Evolutionary conservation across 805 yeast genomes (phyloP), one percentile per base, ranked within the genome.

Genomic region (Candida glaebosa): DNA sequence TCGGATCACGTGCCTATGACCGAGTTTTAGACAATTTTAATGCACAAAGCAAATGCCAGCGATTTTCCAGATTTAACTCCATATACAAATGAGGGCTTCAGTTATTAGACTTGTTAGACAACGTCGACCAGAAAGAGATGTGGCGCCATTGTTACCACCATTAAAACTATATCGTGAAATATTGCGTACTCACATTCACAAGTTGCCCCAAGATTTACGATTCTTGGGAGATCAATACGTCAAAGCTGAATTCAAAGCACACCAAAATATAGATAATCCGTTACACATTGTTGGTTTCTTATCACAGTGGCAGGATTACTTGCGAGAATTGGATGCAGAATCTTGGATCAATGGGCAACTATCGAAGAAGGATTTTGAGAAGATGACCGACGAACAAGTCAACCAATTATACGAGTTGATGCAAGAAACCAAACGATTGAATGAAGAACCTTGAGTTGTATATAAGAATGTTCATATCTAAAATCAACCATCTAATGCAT

Each of bases 291-390:
- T 93, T 8, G 99, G 97, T 8, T 93, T 93, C 53, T 71, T 93
- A 46, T 80, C 95, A 1, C 83, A 87, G 45, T 93, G 99, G 99
- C 99, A 93, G 61, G 91, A 84, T 46, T 86, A 86, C 53, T 69
- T 85, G 46, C 66, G 72, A 9, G 65, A 69, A 58, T 75, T 86
- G 18, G 75, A 78, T 20, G 78, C 69, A 3, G 73, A 70, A 0
- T 47, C 49, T 6, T 71, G 75, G 74, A 52, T 59, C 50, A 59
- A 62, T 31, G 71, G 69, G 10, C 65, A 63, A 47, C 65, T 93
- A 56, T 81, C 82, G 16, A 67, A 77, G 47, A 71, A 70, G 25
- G 82, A 83, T 40, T 68, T 93, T 47, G 86, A 82, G 38, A 87
- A 86, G 59, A 79, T 93, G 90, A 79, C 85, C 18, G 91, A 93